Evolutionary conservation across 768 basidiomycete genomes (phyloP).

Genomic region (Termitomyces sp.): DNA sequence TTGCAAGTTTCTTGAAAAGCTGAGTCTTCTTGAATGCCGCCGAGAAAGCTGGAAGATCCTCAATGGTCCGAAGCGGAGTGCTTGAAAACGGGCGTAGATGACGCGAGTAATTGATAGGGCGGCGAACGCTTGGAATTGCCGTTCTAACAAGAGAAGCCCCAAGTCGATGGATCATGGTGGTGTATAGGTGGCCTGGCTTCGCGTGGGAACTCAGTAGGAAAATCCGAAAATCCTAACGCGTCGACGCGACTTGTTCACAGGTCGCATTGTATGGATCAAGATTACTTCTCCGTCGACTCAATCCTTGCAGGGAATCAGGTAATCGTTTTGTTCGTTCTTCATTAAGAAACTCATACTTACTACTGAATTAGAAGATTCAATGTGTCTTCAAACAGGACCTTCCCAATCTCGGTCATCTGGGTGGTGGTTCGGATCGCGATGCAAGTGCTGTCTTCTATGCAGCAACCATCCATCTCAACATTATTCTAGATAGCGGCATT

Average conservation of each 20-base stretch:
- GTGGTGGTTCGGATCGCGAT: slow-evolving; percentile 81
- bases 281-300: slow-evolving; percentile 89
- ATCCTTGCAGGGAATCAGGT: slow-evolving; percentile 93
- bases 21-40: slow-evolving; percentile 42
- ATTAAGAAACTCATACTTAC: neutral
- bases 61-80: slow-evolving; percentile 25
- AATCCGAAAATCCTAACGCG: slow-evolving; percentile 12
- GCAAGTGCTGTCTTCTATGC: slow-evolving; percentile 38
- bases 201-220: slow-evolving; percentile 16
- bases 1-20: slow-evolving; percentile 43
- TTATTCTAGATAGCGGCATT: slow-evolving; percentile 63
- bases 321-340: slow-evolving; percentile 1
- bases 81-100: slow-evolving; percentile 16
- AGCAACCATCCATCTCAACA: neutral
- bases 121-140: slow-evolving; percentile 4
- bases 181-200: neutral
- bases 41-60: slow-evolving; percentile 28
- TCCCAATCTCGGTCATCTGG: slow-evolving; percentile 84
- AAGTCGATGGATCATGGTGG: slow-evolving; percentile 16
- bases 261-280: slow-evolving; percentile 64
- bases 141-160: slow-evolving; percentile 10
- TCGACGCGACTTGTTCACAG: slow-evolving; percentile 14
- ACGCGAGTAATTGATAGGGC: slow-evolving; percentile 7
- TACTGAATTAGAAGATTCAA: slow-evolving; percentile 69
- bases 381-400: slow-evolving; percentile 90